Percentiles rank a stretch among this genome's conserved stretches.
Conservation (phyloP, 176 grass and related monocot genomes). For the Luzula sylvatica region DNA sequence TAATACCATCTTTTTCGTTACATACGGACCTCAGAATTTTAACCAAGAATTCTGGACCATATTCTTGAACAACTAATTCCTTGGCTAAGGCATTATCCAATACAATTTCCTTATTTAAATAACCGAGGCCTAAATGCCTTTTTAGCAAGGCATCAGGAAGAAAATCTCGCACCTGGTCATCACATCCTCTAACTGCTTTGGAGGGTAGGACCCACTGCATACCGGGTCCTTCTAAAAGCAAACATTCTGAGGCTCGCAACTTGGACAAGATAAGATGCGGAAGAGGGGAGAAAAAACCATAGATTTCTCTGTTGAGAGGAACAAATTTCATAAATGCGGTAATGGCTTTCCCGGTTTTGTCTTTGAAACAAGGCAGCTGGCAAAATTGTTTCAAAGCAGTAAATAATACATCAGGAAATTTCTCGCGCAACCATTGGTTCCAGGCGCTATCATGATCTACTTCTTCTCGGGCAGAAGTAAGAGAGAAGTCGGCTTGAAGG, state of each 20-base stretch:
- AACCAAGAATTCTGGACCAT: conserved; percentile 23
- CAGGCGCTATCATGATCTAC: conserved; percentile 37
- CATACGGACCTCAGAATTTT: conserved; percentile 30
- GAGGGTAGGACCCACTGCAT: conserved; percentile 23
- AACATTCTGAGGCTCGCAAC: conserved; percentile 29
- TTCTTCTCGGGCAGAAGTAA: conserved; percentile 39
- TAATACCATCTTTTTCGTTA: conserved; percentile 13
- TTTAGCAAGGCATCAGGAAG: conserved; percentile 32
- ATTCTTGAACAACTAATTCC: conserved; percentile 26
- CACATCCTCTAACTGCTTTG: conserved; percentile 29
- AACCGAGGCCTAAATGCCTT: conserved; percentile 24
- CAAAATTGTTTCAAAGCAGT: conserved; percentile 32
- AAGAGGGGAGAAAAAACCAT: conserved; percentile 37
- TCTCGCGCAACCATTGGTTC: conserved; percentile 39
- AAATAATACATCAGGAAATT: conserved; percentile 33
- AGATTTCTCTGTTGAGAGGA: conserved; percentile 31
- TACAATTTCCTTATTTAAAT: conserved; percentile 29
- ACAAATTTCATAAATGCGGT: conserved; percentile 36
- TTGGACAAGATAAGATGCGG: conserved; percentile 32
- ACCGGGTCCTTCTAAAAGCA: conserved; percentile 27
- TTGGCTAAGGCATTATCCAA: conserved; percentile 29
- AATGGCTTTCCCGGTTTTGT: conserved; percentile 28
- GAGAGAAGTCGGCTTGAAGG: conserved; percentile 32
- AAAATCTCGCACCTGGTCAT: conserved; percentile 15
- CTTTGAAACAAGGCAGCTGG: conserved; percentile 21